Conservation (phyloP, 441 rosid species). For the Populus hybrid region DNA sequence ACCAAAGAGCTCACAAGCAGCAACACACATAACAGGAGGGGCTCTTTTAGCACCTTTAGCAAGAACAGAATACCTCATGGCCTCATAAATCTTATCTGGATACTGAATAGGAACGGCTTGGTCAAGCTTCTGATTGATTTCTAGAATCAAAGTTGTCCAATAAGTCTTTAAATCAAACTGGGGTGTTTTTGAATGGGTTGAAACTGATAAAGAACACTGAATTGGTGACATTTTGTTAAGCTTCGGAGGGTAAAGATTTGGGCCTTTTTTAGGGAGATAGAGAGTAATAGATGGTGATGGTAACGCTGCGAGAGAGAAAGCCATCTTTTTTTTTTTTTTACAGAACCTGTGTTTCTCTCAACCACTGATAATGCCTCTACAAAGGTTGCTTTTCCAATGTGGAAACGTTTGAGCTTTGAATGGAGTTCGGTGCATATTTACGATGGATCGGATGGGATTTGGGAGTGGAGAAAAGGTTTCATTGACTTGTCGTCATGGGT, state of each 20-base stretch:
- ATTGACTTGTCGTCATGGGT: background rate
- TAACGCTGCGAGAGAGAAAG: constrained; percentile 20
- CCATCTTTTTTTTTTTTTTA: constrained; percentile 1
- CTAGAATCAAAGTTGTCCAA: constrained; percentile 56
- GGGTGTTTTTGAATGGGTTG: constrained; percentile 26
- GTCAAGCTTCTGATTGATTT: constrained; percentile 76
- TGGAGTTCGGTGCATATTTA: background rate
- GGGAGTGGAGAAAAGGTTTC: background rate
- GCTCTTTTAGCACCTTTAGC: constrained; percentile 84
- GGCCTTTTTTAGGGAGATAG: constrained; percentile 24
- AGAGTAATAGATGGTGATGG: constrained; percentile 18
- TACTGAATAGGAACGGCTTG: constrained; percentile 63
- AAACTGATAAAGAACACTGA: constrained; percentile 35
- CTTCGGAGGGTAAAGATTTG: constrained; percentile 9
- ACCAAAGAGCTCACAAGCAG: constrained; percentile 84
- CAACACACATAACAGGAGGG: constrained; percentile 92
- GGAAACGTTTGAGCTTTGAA: too few relatives aligned
- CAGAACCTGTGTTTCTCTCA: background rate
- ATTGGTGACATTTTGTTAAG: constrained; percentile 16
- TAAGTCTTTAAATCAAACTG: constrained; percentile 76
- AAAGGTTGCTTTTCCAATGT: background rate
- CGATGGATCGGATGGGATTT: background rate
- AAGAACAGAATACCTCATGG: constrained; percentile 86
- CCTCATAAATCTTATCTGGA: constrained; percentile 75
- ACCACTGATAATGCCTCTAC: background rate